phyloP scores from a whole-genome alignment of 129 eudicot species.

The Chrysanthemum seticuspe region DNA sequence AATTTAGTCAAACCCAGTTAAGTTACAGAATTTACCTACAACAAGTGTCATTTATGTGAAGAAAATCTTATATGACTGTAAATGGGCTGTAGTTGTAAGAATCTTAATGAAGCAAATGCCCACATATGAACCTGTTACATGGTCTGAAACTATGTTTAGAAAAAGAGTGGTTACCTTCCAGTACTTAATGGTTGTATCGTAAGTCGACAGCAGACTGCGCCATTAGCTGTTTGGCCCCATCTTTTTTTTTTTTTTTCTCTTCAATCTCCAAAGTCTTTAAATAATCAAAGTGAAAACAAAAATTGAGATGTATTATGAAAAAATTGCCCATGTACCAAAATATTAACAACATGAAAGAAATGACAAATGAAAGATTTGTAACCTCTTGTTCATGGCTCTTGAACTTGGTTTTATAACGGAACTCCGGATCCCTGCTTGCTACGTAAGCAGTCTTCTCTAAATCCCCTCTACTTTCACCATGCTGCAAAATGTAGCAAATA shows the following conservation, averaged over 20 bases:
- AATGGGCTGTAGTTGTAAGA: background rate
- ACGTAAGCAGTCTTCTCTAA: conserved; percentile 2
- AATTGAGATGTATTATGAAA: too few relatives aligned
- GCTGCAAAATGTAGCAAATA: conserved; percentile 29
- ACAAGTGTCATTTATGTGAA: background rate
- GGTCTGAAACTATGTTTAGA: background rate
- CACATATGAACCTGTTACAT: conserved; percentile 5
- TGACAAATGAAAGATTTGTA: conserved; percentile 2
- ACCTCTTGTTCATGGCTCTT: conserved; percentile 99
- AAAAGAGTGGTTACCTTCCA: too few relatives aligned
- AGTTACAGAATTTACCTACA: background rate
- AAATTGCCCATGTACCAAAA: conserved; percentile 10
- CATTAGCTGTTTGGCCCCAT: too few relatives aligned
- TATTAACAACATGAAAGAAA: conserved; percentile 7
- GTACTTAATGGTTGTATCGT: too few relatives aligned
- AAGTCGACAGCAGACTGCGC: too few relatives aligned
- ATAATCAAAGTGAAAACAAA: background rate
- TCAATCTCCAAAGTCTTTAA: too few relatives aligned
- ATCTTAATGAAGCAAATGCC: background rate
- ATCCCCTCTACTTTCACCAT: conserved; percentile 37
- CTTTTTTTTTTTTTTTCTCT: too few relatives aligned
- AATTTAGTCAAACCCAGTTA: conserved; percentile 9
- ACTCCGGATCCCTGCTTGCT: conserved; percentile 86
- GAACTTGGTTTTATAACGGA: conserved; percentile 24
- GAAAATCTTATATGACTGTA: conserved; percentile 3